Evolutionary conservation across 768 basidiomycete species (phyloP).

Genomic region (Lyophyllum atratum): DNA sequence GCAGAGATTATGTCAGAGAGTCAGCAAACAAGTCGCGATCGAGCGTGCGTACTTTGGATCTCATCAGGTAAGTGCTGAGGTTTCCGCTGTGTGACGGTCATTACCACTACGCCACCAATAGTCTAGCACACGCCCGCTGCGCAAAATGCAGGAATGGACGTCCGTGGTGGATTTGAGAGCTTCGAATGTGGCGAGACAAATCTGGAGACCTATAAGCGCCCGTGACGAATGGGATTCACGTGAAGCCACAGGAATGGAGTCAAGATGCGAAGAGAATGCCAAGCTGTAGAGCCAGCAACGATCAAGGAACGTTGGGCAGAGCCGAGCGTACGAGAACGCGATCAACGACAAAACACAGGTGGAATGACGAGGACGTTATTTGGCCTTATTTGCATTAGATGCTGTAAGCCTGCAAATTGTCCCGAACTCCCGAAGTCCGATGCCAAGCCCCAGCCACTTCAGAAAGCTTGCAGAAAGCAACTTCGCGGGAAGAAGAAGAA

Average conservation of each 20-base stretch:
- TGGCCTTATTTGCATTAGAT: slow-evolving; percentile 2
- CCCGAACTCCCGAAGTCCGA: neutral
- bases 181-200: neutral
- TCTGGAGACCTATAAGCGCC: slow-evolving; percentile 6
- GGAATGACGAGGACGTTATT: slow-evolving; percentile 16
- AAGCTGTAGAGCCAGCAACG: neutral
- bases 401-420: neutral
- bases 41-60: slow-evolving; percentile 52
- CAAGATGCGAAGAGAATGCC: neutral
- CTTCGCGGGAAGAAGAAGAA: no score
- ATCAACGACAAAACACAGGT: slow-evolving; percentile 1
- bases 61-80: slow-evolving; percentile 65
- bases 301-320: neutral
- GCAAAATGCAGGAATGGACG: neutral
- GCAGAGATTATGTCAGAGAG: slow-evolving; percentile 8
- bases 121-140: neutral
- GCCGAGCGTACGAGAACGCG: neutral
- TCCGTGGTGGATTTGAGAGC: slow-evolving; percentile 1
- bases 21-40: neutral
- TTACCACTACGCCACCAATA: slow-evolving; percentile 19
- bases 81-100: slow-evolving; percentile 72
- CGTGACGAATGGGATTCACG: neutral
- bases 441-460: neutral
- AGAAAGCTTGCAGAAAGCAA: no score
- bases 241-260: neutral